Evolutionary conservation across 768 basidiomycete species (phyloP).

Genomic region (Kwoniella newhampshirensis): DNA sequence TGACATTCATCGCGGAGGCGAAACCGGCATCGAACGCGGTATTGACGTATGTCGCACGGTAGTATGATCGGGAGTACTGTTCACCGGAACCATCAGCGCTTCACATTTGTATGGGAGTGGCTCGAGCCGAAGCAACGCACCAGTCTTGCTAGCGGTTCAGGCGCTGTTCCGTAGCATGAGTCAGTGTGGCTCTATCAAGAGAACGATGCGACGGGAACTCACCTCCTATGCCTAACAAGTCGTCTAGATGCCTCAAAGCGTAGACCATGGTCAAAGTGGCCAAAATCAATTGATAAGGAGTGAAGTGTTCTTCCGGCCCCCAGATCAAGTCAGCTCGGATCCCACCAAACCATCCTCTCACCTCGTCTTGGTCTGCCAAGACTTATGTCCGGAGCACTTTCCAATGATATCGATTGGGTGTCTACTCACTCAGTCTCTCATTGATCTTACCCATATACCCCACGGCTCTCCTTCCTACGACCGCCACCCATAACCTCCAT

Average conservation of each 20-base stretch:
- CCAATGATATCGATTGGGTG: background rate
- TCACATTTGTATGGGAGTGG: background rate
- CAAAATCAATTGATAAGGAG: conserved; percentile 93
- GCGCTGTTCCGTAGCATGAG: conserved; percentile 59
- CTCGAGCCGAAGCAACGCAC: conserved; percentile 57
- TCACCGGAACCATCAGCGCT: background rate
- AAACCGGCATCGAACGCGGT: conserved; percentile 97
- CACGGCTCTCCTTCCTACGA: conserved; percentile 30
- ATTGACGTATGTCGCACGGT: conserved; percentile 91
- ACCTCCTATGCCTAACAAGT: conserved; percentile 79
- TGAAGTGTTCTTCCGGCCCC: conserved; percentile 65
- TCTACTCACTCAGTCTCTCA: conserved; percentile 41
- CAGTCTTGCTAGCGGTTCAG: conserved; percentile 85
- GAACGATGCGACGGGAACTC: conserved; percentile 43
- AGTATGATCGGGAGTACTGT: conserved; percentile 88
- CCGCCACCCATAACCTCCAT: conserved; percentile 27
- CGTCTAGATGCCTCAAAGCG: conserved; percentile 77
- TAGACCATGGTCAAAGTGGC: conserved; percentile 83
- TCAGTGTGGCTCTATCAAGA: background rate
- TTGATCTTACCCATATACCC: conserved; percentile 45
- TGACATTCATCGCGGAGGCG: conserved; percentile 89
- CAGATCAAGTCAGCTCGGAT: background rate
- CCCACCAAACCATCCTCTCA: too few species aligned
- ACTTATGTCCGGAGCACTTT: too few species aligned
- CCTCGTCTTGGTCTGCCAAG: too few species aligned